Evolutionary conservation across 257 asterid species (phyloP), one percentile per base, ranked within the genome.

Genomic region (Nicotiana knightiana): DNA sequence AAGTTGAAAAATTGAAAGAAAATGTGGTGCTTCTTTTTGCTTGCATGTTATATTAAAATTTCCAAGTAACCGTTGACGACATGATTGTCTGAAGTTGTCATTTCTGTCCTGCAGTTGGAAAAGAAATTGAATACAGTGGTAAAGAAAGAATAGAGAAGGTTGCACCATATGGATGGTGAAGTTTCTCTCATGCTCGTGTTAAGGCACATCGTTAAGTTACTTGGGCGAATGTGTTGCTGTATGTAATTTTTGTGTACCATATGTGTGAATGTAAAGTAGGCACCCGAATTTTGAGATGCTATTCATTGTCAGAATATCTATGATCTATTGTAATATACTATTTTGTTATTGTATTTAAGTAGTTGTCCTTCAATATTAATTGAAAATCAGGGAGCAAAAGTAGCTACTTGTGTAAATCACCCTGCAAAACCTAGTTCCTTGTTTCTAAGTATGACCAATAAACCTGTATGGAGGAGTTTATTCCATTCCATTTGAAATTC

Each of bases 71-170:
- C 18, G 8, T 83, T 71, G 65, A 16, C n/a, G 12, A 13, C 37
- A 26, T 75, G 46, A 48, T 51, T 76, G 11, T 26, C 32, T 82
- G 15, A 55, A 18, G 53, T 16, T 26, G 26, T 75, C 46, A 51
- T 75, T 75, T 77, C 26, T 73, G 68, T 37, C 26, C 73, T 88
- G 86, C 93, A 95, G 99, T 63, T 95, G 87, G 99, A 93, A 88
- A 89, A 90, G 84, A 92, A 89, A 88, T 62, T 89, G 48, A 88
- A 83, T 21, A 26, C 84, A 67, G 30, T 67, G 83, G 30, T 66
- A 15, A 67, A 81, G 71, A 78, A 33, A 78, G 33, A 81, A 11
- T 51, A 81, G 54, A 53, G 28, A 67, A 17, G 37, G 48, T n/a
- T 24, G 24, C 62, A 43, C 43, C 17, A 48, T 64, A 4, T 46